A percentile compares a stretch with the other conserved stretches of the same genome.
Evolutionary conservation across 1,284 basidiomycete genomes (phyloP).

Genomic region (Flammula alnicola): DNA sequence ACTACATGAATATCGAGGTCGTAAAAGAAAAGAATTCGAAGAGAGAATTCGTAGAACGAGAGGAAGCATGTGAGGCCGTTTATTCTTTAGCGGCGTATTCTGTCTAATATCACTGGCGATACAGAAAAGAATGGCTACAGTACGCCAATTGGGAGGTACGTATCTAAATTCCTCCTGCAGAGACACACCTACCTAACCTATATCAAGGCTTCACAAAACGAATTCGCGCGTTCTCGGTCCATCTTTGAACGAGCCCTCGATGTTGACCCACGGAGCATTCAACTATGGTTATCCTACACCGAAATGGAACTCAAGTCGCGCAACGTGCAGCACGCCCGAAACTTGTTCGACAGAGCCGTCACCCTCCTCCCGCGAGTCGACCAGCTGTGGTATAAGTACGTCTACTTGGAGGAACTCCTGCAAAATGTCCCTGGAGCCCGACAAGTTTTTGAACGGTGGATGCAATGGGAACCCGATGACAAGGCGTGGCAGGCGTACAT

Average conservation of each 20-base stretch:
- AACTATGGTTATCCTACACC: slow-evolving; percentile 96
- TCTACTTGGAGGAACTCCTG: slow-evolving; percentile 96
- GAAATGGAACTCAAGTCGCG: slow-evolving; percentile 98
- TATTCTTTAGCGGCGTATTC: background rate
- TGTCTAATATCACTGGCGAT: slow-evolving; percentile 5
- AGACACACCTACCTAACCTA: slow-evolving; percentile 11
- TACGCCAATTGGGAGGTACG: slow-evolving; percentile 84
- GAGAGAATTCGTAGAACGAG: slow-evolving; percentile 91
- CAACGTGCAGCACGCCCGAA: slow-evolving; percentile 96
- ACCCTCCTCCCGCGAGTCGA: slow-evolving; percentile 95
- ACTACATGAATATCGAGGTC: slow-evolving; percentile 92
- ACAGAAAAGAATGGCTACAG: slow-evolving; percentile 80
- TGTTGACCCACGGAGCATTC: slow-evolving; percentile 87
- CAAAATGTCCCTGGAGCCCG: slow-evolving; percentile 95
- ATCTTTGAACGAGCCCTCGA: slow-evolving; percentile 97
- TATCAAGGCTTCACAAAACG: slow-evolving; percentile 91
- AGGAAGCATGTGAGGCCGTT: slow-evolving; percentile 71
- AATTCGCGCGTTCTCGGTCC: slow-evolving; percentile 91
- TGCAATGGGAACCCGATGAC: slow-evolving; percentile 99
- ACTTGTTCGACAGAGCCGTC: slow-evolving; percentile 96
- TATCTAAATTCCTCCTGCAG: slow-evolving; percentile 5
- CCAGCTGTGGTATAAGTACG: slow-evolving; percentile 98
- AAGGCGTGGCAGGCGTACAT: slow-evolving; percentile 99
- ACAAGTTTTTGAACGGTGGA: slow-evolving; percentile 99
- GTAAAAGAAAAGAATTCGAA: slow-evolving; percentile 97